Percentiles rank a stretch among this genome's conserved stretches.
These are phyloP conservation scores for Rachicladosporium sp. DNA, from an alignment of 2,329 filamentous ascomycete species.

Conservation along the genomic window DNA sequence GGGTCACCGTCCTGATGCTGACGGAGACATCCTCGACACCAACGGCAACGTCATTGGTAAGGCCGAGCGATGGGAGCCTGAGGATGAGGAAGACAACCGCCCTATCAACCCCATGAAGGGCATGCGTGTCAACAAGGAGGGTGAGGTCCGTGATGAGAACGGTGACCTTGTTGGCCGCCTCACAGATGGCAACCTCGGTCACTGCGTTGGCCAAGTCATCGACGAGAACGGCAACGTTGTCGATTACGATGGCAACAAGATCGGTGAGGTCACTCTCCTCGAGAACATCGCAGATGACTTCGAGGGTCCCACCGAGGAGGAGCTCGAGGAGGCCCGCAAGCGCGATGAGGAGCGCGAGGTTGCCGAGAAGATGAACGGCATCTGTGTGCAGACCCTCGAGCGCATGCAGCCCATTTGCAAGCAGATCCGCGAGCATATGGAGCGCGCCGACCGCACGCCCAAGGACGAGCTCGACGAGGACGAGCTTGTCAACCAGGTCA, in stretches of 20 bases:
- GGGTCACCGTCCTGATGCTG: slow-evolving; percentile 39
- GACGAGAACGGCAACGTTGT: slow-evolving; percentile 41
- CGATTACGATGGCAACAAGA: slow-evolving; percentile 48
- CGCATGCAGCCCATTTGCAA: slow-evolving; percentile 75
- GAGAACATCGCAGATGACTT: slow-evolving; percentile 48
- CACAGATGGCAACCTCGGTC: slow-evolving; percentile 39
- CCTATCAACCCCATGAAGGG: slow-evolving; percentile 49
- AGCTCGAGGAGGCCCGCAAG: slow-evolving; percentile 38
- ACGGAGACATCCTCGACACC: slow-evolving; percentile 41
- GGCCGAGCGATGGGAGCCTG: slow-evolving; percentile 41
- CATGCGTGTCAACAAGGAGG: slow-evolving; percentile 41
- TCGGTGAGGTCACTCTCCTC: slow-evolving; percentile 50
- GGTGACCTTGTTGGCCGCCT: slow-evolving; percentile 38
- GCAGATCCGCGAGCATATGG: slow-evolving; percentile 74
- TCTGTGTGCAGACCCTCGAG: slow-evolving; percentile 68
- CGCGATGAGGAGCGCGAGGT: slow-evolving; percentile 61
- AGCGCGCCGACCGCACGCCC: slow-evolving; percentile 65
- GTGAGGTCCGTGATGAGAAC: slow-evolving; percentile 40
- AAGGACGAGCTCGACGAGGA: slow-evolving; percentile 87
- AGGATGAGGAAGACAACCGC: slow-evolving; percentile 41
- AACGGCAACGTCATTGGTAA: slow-evolving; percentile 42
- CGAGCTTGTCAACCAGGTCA: slow-evolving; percentile 71
- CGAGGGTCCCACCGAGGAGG: slow-evolving; percentile 42
- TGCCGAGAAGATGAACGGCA: slow-evolving; percentile 59
- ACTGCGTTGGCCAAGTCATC: slow-evolving; percentile 40